Base-by-base conservation (phyloP, 2,329 filamentous ascomycete genomes). In the Colletotrichum trifolii region DNA sequence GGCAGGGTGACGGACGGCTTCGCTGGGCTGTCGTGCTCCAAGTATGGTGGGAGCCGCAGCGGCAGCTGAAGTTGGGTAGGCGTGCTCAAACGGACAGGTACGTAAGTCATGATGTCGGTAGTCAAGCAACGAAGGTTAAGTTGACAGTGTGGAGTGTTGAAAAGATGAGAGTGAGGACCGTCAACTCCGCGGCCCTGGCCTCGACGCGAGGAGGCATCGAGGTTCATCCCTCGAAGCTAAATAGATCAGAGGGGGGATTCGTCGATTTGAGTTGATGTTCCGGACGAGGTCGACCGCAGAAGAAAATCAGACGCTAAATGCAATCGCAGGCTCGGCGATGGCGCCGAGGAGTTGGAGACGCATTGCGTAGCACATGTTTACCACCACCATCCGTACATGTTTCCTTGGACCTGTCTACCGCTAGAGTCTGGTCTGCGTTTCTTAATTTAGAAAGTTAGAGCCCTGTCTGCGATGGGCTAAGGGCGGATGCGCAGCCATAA, bases 31-130 rank as follows among this genome's bases (percentile, higher is more conserved):
- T 43, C n/a, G 10, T 25, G 13, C 10, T 4, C 39, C 13, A 10
- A 5, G 3, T n/a, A 33, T 9, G 8, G 49, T 60, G 49, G 56
- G 61, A 54, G 43, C 56, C 56, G 56, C 46, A 12, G 35, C 61
- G 49, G 61, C 61, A 52, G 58, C 60, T 38, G 54, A 63, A 58
- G 49, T 45, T n/a, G 43, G 56, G 33, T 7, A n/a, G 17, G 33
- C 12, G 9, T 25, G 49, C 39, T 60, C 38, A 64, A 64, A 64
- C 56, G 17, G 17, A 34, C 38, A 50, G 43, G 61, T 60, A 54
- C 61, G 56, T 39, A 60, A 54, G 45, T 36, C 15, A 64, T 54
- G 61, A 54, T 60, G 49, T 64, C 33, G 56, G 17, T 38, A 50
- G 17, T 43, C 45, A 36, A 47, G 54, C 17, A 36, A 15, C 34